A percentile compares a stretch with the other conserved stretches of the same genome.
These are phyloP conservation scores for Yamadazyma atlantica DNA, from an alignment of 1,139 yeast genomes.

Conservation along the genomic window DNA sequence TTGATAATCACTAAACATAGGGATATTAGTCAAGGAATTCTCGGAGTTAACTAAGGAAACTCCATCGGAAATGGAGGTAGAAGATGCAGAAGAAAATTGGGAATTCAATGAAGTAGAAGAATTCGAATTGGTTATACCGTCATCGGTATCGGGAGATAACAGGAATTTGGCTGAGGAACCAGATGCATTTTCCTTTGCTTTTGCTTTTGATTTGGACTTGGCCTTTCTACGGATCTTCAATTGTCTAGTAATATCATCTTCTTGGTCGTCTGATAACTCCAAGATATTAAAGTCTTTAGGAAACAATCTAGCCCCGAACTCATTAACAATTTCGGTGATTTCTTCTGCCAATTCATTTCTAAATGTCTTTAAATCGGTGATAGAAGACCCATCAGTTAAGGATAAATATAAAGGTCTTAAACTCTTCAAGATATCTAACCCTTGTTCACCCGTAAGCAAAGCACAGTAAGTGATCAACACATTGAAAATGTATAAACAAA, in stretches of 20 bases:
- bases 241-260: slow-evolving; percentile 55
- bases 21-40: slow-evolving; percentile 54
- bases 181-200: neutral
- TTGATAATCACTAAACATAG: slow-evolving; percentile 50
- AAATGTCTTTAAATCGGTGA: slow-evolving; percentile 47
- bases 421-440: slow-evolving; percentile 83
- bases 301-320: slow-evolving; percentile 45
- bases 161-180: neutral
- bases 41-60: slow-evolving; percentile 54
- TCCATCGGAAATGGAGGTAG: slow-evolving; percentile 50
- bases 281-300: slow-evolving; percentile 49
- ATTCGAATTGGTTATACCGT: slow-evolving; percentile 9
- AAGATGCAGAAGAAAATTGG: slow-evolving; percentile 26
- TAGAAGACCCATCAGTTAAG: slow-evolving; percentile 60
- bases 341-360: slow-evolving; percentile 42
- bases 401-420: slow-evolving; percentile 80
- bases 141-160: neutral
- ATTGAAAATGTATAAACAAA: slow-evolving; percentile 52
- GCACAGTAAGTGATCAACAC: slow-evolving; percentile 84
- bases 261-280: slow-evolving; percentile 47
- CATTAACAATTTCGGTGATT: slow-evolving; percentile 44
- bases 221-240: slow-evolving; percentile 37
- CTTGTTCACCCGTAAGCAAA: slow-evolving; percentile 85
- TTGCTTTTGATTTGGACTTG: slow-evolving; percentile 5
- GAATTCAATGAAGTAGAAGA: slow-evolving; percentile 23